These are phyloP conservation scores for Auxenochlorella protothecoides DNA, from an alignment of 139 green algal genomes.

Conservation along the genomic window DNA sequence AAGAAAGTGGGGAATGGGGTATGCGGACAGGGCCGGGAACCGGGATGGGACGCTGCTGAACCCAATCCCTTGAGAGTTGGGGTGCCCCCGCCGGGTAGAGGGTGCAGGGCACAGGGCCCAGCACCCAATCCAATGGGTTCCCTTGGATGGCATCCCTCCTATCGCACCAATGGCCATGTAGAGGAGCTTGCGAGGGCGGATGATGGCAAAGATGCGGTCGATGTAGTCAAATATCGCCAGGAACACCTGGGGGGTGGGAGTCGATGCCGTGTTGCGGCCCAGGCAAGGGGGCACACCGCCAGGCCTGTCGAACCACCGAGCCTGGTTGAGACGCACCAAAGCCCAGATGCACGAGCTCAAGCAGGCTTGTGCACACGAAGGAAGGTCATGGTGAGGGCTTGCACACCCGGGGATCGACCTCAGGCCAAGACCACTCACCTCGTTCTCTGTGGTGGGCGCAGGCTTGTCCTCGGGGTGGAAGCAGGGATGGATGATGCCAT, in stretches of 20 bases:
- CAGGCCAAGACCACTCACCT: slow-evolving; percentile 8
- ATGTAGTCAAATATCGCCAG: slow-evolving; percentile 99
- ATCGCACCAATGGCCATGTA: slow-evolving; percentile 95
- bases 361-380: too few relatives aligned
- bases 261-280: slow-evolving; percentile 12
- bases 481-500: slow-evolving; percentile 8
- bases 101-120: not conserved
- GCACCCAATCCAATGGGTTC: not conserved
- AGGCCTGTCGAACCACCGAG: too few relatives aligned
- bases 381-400: too few relatives aligned
- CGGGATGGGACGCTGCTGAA: too few relatives aligned
- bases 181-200: slow-evolving; percentile 89
- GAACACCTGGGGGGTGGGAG: slow-evolving; percentile 89
- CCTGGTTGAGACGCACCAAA: too few relatives aligned
- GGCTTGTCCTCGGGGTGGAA: slow-evolving; percentile 94
- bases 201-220: slow-evolving; percentile 92
- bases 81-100: not conserved
- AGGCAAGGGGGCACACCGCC: too few relatives aligned
- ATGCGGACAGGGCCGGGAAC: too few relatives aligned
- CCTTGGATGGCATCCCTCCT: not conserved
- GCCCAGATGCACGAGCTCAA: too few relatives aligned
- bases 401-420: too few relatives aligned
- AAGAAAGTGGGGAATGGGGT: too few relatives aligned
- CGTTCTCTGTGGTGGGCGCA: slow-evolving; percentile 5
- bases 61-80: not conserved